A percentile compares a stretch with the other conserved stretches of the same genome.
Evolutionary conservation across 2,329 filamentous ascomycete species (phyloP).

Genomic region (Dactylellina leptospora): DNA sequence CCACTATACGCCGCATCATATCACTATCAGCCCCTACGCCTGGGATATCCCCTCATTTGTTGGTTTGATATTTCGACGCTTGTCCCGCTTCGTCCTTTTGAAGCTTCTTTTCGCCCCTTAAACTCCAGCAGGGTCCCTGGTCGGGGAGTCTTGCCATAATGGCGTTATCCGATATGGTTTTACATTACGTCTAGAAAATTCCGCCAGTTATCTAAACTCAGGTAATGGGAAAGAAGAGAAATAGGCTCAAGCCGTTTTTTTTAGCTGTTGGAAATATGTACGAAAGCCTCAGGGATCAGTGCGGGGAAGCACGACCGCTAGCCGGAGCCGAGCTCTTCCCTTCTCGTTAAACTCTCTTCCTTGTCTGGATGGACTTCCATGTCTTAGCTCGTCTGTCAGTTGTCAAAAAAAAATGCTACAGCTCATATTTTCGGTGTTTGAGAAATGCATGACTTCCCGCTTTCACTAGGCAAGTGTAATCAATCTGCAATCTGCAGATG

Average conservation of each 20-base stretch:
- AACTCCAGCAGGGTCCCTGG: constrained; percentile 1
- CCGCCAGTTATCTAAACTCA: constrained; percentile 42
- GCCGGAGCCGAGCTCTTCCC: constrained; percentile 44
- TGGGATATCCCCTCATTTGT: too few species aligned
- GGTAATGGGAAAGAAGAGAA: constrained; percentile 30
- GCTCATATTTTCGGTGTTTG: neutral
- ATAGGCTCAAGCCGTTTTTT: constrained; percentile 17
- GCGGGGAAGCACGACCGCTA: constrained; percentile 46
- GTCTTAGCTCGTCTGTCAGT: constrained; percentile 15
- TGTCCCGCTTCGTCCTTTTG: too few species aligned
- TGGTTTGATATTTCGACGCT: too few species aligned
- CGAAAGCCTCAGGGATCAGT: constrained; percentile 35
- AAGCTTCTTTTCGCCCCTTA: neutral
- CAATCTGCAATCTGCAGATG: neutral
- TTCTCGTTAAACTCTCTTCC: constrained; percentile 25
- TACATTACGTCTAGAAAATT: constrained; percentile 51
- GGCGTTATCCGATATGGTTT: constrained; percentile 43
- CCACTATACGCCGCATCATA: constrained; percentile 12
- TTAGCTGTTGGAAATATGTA: constrained; percentile 1
- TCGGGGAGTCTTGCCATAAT: constrained; percentile 28
- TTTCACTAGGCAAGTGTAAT: neutral
- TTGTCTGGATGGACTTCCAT: neutral
- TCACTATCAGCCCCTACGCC: too few species aligned
- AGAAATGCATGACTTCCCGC: constrained; percentile 1
- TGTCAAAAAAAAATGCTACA: neutral